Conservation (phyloP, 371 early-diverging fungal species). For the Lichtheimia hyalospora region DNA sequence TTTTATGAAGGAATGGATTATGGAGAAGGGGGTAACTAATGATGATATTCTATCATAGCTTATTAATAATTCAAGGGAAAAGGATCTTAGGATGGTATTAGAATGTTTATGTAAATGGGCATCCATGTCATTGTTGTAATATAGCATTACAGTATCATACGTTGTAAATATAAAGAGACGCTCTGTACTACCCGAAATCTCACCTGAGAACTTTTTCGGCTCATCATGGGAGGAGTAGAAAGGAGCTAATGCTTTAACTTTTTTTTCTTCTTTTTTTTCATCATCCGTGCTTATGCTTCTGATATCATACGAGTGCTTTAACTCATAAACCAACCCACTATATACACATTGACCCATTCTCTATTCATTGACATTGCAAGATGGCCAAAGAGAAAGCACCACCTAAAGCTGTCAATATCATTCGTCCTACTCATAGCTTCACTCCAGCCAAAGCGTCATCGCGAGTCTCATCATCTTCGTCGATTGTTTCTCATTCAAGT, state of each 20-base stretch:
- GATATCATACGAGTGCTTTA: not conserved
- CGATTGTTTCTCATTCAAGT: constrained; percentile 3
- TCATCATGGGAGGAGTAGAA: not conserved
- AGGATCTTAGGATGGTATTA: not conserved
- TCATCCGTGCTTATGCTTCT: not conserved
- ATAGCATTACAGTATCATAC: too few relatives aligned
- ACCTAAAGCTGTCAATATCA: constrained; percentile 22
- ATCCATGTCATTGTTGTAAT: too few relatives aligned
- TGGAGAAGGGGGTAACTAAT: too few relatives aligned
- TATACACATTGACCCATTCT: not conserved
- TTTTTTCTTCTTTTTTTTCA: not conserved
- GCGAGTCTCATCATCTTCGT: constrained; percentile 4
- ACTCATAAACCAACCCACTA: not conserved
- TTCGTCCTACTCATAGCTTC: constrained; percentile 15
- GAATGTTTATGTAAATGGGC: not conserved
- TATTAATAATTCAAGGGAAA: not conserved
- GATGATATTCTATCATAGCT: too few relatives aligned
- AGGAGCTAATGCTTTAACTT: not conserved
- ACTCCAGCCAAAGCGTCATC: constrained; percentile 6
- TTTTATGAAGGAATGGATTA: not conserved
- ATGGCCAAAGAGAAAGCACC: constrained; percentile 15
- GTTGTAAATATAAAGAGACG: not conserved
- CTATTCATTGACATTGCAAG: constrained; percentile 1
- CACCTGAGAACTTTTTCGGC: constrained; percentile 1
- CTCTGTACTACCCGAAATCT: not conserved